Conservation (phyloP, 345 rosid species). For the Raphanus sativus region DNA sequence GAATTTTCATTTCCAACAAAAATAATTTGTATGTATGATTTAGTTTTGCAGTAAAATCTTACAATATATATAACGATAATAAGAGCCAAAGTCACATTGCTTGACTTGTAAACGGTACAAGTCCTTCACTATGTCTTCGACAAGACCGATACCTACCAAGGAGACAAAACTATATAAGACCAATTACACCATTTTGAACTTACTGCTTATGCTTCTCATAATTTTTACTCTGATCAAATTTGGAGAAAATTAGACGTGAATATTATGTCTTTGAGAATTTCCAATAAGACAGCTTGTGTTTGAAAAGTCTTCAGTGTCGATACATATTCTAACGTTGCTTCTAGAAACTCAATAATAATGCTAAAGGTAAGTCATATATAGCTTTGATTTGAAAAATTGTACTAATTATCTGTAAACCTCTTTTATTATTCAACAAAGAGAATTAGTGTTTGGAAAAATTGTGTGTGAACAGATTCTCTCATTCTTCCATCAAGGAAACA, state of each 20-base stretch:
- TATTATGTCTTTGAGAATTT: no score
- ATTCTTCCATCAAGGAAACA: constrained; percentile 33
- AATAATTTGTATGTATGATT: background rate
- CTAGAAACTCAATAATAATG: no score
- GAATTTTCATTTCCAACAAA: background rate
- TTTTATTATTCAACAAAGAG: background rate
- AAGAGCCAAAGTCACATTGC: background rate
- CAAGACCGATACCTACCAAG: no score
- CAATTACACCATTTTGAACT: background rate
- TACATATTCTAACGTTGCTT: no score
- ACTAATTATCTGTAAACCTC: background rate
- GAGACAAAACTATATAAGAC: no score
- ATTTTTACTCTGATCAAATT: no score
- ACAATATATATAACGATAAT: background rate
- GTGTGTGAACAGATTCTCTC: background rate
- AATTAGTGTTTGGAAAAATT: background rate
- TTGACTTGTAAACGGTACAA: background rate
- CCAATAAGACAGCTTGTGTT: background rate
- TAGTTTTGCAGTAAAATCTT: background rate
- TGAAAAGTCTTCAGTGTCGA: background rate
- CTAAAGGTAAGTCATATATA: no score
- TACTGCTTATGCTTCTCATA: background rate
- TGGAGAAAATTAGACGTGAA: no score
- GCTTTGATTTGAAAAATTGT: background rate
- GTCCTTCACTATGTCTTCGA: background rate